Conservation (phyloP, 1,284 basidiomycete species). For the Cryptococcus maquisensis region DNA sequence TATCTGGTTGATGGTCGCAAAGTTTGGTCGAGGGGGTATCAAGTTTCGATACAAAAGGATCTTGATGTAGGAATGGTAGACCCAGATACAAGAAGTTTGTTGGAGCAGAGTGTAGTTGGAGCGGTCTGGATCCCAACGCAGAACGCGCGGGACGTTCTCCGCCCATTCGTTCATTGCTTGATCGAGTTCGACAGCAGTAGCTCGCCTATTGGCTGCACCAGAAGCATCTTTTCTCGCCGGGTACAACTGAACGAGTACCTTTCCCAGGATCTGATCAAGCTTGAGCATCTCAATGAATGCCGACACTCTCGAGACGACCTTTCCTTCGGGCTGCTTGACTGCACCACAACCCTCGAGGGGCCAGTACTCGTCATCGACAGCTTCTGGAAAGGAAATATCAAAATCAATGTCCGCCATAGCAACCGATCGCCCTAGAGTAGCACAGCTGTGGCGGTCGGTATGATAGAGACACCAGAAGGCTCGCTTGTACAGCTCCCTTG, state of each 20-base stretch:
- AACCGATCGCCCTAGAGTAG: slow-evolving; percentile 72
- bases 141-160: slow-evolving; percentile 64
- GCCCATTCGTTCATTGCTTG: slow-evolving; percentile 68
- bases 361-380: slow-evolving; percentile 85
- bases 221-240: slow-evolving; percentile 60
- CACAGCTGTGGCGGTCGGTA: slow-evolving; percentile 57
- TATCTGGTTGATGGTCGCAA: slow-evolving; percentile 35
- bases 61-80: slow-evolving; percentile 60
- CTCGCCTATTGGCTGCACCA: slow-evolving; percentile 62
- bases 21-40: slow-evolving; percentile 56
- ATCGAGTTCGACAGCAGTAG: slow-evolving; percentile 66
- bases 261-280: slow-evolving; percentile 67
- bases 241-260: slow-evolving; percentile 68
- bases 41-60: slow-evolving; percentile 77
- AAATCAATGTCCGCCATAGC: slow-evolving; percentile 81
- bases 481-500: slow-evolving; percentile 69
- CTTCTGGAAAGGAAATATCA: slow-evolving; percentile 69
- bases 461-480: slow-evolving; percentile 66
- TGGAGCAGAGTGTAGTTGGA: slow-evolving; percentile 61
- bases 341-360: slow-evolving; percentile 52
- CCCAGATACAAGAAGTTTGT: slow-evolving; percentile 65
- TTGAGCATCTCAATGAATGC: slow-evolving; percentile 66
- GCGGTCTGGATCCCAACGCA: slow-evolving; percentile 69
- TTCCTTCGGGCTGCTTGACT: slow-evolving; percentile 58
- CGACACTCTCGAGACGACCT: slow-evolving; percentile 51